These are phyloP conservation scores for Pugionium cornutum DNA, from an alignment of 345 rosid genomes.

Conservation along the genomic window DNA sequence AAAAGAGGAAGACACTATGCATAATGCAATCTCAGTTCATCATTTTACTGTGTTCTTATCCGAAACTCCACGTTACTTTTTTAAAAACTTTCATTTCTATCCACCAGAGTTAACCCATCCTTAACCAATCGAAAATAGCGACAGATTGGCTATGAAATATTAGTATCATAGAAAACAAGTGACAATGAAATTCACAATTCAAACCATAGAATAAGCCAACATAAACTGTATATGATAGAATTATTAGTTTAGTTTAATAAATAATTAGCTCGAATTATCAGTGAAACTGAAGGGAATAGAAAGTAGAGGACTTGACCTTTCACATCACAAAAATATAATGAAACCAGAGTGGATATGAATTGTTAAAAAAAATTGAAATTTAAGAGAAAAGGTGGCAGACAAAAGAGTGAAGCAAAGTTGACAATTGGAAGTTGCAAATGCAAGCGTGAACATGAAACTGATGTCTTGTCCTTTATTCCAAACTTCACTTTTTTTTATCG, in stretches of 20 bases:
- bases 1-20: slow-evolving; percentile 35
- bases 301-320: slow-evolving; percentile 9
- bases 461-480: slow-evolving; percentile 38
- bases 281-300: neutral
- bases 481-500: neutral
- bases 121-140: slow-evolving; percentile 44
- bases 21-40: slow-evolving; percentile 37
- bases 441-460: slow-evolving; percentile 46
- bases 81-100: slow-evolving; percentile 4
- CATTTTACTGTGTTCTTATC: slow-evolving; percentile 32
- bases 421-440: slow-evolving; percentile 35
- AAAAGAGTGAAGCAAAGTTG: slow-evolving; percentile 46
- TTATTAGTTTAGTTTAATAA: neutral
- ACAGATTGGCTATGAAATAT: slow-evolving; percentile 35
- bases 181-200: slow-evolving; percentile 16
- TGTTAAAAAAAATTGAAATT: neutral
- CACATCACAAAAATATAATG: neutral
- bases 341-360: slow-evolving; percentile 26
- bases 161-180: neutral
- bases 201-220: neutral
- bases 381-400: slow-evolving; percentile 44
- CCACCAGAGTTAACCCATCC: slow-evolving; percentile 36
- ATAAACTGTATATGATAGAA: neutral
- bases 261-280: slow-evolving; percentile 7
- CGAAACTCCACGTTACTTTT: slow-evolving; percentile 30